phyloP scores from a whole-genome alignment of 495 filamentous ascomycete species.

The Penicillium cataractarum region DNA sequence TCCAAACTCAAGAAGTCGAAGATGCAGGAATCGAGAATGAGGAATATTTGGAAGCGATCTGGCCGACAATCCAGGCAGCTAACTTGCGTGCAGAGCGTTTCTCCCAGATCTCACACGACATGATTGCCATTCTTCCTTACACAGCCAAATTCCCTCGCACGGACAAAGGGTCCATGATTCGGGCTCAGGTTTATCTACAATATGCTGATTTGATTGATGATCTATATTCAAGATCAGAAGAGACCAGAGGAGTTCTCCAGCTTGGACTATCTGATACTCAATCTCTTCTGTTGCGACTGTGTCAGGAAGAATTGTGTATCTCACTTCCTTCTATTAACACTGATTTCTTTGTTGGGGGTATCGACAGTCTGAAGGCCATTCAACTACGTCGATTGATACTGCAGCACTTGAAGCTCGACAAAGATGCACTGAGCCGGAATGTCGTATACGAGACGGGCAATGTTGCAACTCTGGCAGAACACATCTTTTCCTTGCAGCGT shows the following conservation, averaged over 20 bases:
- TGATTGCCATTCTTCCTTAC: slow-evolving; percentile 50
- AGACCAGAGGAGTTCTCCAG: slow-evolving; percentile 31
- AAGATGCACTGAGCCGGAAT: slow-evolving; percentile 39
- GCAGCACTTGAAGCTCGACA: slow-evolving; percentile 44
- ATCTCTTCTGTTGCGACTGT: slow-evolving; percentile 45
- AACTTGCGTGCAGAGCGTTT: slow-evolving; percentile 56
- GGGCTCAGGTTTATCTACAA: slow-evolving; percentile 52
- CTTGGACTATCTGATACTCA: slow-evolving; percentile 45
- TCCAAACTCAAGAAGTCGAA: slow-evolving; percentile 41
- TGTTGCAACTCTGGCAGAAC: slow-evolving; percentile 46
- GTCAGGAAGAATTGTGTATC: slow-evolving; percentile 44
- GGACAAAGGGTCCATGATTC: slow-evolving; percentile 61
- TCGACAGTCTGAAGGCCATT: slow-evolving; percentile 66
- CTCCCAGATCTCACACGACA: slow-evolving; percentile 58
- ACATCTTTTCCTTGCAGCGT: slow-evolving; percentile 47
- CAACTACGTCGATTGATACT: slow-evolving; percentile 56
- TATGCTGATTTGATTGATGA: slow-evolving; percentile 53
- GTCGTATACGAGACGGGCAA: slow-evolving; percentile 57
- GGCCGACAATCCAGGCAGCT: slow-evolving; percentile 51
- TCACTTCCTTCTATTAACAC: slow-evolving; percentile 40
- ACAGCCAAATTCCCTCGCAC: slow-evolving; percentile 51
- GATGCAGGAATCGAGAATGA: slow-evolving; percentile 36
- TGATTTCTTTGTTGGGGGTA: slow-evolving; percentile 58
- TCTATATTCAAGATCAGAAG: slow-evolving; percentile 46
- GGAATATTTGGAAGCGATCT: slow-evolving; percentile 49